A percentile compares a stretch with the other conserved stretches of the same genome.
Evolutionary conservation across 2,329 filamentous ascomycete species (phyloP).

Genomic region (Pyricularia sp.): DNA sequence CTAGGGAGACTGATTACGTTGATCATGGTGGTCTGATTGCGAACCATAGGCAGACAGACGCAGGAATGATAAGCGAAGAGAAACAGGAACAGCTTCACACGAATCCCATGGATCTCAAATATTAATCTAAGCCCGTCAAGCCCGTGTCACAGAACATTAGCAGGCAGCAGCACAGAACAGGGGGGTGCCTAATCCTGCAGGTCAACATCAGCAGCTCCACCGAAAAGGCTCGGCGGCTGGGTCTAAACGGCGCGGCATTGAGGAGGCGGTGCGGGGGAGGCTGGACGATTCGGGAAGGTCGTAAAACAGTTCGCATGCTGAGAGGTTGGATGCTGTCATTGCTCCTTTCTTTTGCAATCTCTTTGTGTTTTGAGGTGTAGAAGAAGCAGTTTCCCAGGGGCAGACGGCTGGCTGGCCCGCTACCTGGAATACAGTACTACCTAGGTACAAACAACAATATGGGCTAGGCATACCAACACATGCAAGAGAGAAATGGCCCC

Average conservation of each 20-base stretch:
- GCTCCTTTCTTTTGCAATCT: not conserved
- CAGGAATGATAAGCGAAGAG: not conserved
- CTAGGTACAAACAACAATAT: not conserved
- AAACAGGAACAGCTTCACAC: not conserved
- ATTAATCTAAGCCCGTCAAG: not conserved
- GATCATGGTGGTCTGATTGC: not conserved
- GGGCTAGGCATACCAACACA: no score
- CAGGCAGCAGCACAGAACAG: not conserved
- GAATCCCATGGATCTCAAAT: not conserved
- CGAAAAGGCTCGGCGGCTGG: not conserved
- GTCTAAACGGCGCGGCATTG: not conserved
- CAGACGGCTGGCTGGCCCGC: not conserved
- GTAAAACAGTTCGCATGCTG: not conserved
- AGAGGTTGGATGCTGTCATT: not conserved
- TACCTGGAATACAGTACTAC: no score
- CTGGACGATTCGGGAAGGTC: slow-evolving; percentile 1
- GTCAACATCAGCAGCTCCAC: not conserved
- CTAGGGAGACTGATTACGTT: not conserved
- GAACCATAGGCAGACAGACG: not conserved
- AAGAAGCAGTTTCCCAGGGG: not conserved
- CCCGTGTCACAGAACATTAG: not conserved
- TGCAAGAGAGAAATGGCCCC: not conserved
- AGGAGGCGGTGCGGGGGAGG: not conserved
- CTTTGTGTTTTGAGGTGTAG: not conserved
- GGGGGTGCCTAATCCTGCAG: not conserved